Evolutionary conservation across 2,329 filamentous ascomycete species (phyloP).

Genomic region (Albifimbria verrucaria): DNA sequence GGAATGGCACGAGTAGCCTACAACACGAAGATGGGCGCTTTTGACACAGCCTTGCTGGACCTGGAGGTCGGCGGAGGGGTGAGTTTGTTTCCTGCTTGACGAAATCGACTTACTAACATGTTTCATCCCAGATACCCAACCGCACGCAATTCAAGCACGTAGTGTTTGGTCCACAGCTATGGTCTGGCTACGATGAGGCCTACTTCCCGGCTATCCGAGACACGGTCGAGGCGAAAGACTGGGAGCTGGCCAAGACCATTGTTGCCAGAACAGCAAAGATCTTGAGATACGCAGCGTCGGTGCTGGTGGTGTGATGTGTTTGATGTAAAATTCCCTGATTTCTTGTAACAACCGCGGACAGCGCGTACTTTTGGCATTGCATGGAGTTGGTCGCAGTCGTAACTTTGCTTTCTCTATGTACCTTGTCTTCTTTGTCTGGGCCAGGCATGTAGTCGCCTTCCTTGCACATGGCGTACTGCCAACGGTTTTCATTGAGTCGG

Average conservation of each 20-base stretch:
- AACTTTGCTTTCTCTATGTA: slow-evolving; percentile 15
- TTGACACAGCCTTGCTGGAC: slow-evolving; percentile 83
- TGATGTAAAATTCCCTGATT: slow-evolving; percentile 14
- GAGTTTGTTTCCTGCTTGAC: slow-evolving; percentile 39
- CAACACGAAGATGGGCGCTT: slow-evolving; percentile 74
- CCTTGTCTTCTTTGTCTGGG: slow-evolving; percentile 10
- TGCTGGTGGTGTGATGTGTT: slow-evolving; percentile 23
- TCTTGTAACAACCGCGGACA: background rate
- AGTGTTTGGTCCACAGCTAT: slow-evolving; percentile 78
- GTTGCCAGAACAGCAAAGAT: slow-evolving; percentile 70
- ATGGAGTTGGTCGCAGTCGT: slow-evolving; percentile 25
- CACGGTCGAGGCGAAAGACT: slow-evolving; percentile 68
- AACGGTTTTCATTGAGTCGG: too few relatives aligned
- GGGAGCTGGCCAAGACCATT: slow-evolving; percentile 63
- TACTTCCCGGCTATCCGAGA: slow-evolving; percentile 75
- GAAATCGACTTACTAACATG: slow-evolving; percentile 9
- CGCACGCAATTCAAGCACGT: slow-evolving; percentile 93
- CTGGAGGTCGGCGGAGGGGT: slow-evolving; percentile 68
- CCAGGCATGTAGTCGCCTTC: too few relatives aligned
- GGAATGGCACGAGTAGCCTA: slow-evolving; percentile 67
- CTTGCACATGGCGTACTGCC: too few relatives aligned
- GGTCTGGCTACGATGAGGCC: slow-evolving; percentile 47
- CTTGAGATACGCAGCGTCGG: slow-evolving; percentile 55
- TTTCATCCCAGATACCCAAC: slow-evolving; percentile 62
- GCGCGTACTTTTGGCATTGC: slow-evolving; percentile 22